Evolutionary conservation across 2,329 filamentous ascomycete species (phyloP), one percentile per base, ranked within the genome.

Genomic region (Exophiala alcalophila): DNA sequence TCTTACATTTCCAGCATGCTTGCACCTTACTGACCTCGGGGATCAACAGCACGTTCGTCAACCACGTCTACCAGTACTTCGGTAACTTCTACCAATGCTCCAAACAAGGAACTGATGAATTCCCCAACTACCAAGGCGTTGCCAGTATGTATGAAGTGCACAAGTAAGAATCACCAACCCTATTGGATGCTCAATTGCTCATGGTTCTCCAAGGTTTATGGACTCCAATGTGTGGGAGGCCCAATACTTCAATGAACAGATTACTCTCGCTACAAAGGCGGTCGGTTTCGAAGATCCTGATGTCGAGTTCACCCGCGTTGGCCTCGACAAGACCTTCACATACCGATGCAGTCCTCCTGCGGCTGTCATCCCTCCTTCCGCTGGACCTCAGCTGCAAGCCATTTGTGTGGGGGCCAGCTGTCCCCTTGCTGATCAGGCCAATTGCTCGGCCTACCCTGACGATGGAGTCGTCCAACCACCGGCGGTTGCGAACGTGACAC

Each of bases 61-160:
- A 75, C 30, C 78, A 81, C 56, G 65, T 82, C 25, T 81, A 82
- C 64, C 61, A 75, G 52, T 81, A 74, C 68, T 82, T 82, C 57
- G 78, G 76, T 36, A 65, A 65, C 16, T 68, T 82, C 15, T 69
- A 81, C 27, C 74, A 73, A 53, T 81, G 77, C 65, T 69, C 71
- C 38, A 49, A 62, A 57, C 70, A 74, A 59, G 49, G 49, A n/a
- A 32, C 12, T 7, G 12, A 16, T 7, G 71, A 72, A 40, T 78
- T 74, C 58, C 67, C 70, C 19, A 60, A 65, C 20, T 81, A 80
- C 60, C 49, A 40, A 8, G 52, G 60, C 50, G 32, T 59, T 20
- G 18, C 50, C 37, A 52, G 50, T 45, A 43, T 60, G 55, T 50
- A 55, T 50, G 30, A 64, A 30, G 40, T 60, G 48, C 42, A 61